These are phyloP conservation scores for Leccinellum luteum DNA, from an alignment of 768 basidiomycete species.

Conservation along the genomic window DNA sequence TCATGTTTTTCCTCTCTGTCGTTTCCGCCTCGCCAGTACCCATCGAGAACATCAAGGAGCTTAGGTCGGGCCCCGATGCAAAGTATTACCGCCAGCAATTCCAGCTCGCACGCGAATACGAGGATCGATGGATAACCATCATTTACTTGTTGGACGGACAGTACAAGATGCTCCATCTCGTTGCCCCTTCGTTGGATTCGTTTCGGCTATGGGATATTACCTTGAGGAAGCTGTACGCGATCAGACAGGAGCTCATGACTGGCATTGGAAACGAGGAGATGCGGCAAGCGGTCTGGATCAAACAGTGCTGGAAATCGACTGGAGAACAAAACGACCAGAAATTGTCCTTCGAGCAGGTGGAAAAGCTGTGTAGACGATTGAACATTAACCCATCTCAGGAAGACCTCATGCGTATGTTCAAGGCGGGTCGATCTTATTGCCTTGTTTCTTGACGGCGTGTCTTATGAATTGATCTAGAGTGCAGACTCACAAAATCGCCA, in stretches of 20 bases:
- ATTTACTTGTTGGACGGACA: conserved; percentile 74
- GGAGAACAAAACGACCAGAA: conserved; percentile 60
- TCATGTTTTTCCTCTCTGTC: background rate
- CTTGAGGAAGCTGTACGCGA: conserved; percentile 58
- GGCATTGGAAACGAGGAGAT: conserved; percentile 63
- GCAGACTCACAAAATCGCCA: conserved; percentile 56
- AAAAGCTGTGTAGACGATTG: conserved; percentile 65
- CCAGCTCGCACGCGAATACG: conserved; percentile 57
- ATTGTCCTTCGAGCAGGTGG: conserved; percentile 69
- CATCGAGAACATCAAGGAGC: conserved; percentile 84
- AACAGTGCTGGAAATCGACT: conserved; percentile 77
- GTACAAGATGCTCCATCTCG: conserved; percentile 85
- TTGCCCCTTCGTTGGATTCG: conserved; percentile 65
- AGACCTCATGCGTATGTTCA: conserved; percentile 57
- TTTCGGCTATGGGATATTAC: conserved; percentile 64
- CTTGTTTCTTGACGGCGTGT: background rate
- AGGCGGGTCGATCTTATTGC: conserved; percentile 34
- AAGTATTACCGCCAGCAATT: conserved; percentile 71
- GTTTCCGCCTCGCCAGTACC: conserved; percentile 50
- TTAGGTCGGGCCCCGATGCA: conserved; percentile 71
- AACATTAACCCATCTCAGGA: conserved; percentile 58
- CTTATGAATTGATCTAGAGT: conserved; percentile 40
- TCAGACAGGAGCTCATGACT: conserved; percentile 68
- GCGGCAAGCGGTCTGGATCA: conserved; percentile 71
- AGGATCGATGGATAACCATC: conserved; percentile 80